A percentile compares a stretch with the other conserved stretches of the same genome.
These are phyloP conservation scores for Pisolithus microcarpus DNA, from an alignment of 768 basidiomycete species.

Conservation along the genomic window DNA sequence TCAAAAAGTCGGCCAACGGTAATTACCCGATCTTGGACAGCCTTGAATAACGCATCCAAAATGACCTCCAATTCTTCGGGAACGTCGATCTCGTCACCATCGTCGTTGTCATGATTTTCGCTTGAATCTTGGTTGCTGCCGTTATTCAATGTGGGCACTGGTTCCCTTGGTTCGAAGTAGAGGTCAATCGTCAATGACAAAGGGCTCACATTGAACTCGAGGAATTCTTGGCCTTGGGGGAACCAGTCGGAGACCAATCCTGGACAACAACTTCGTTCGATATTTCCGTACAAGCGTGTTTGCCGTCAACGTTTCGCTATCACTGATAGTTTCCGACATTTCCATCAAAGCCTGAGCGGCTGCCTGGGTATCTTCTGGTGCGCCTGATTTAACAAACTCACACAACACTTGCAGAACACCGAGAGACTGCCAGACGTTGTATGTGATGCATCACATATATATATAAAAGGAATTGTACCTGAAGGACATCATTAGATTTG, in stretches of 20 bases:
- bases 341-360: constrained; percentile 39
- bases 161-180: constrained; percentile 23
- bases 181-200: not conserved
- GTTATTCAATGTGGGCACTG: constrained; percentile 22
- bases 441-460: not conserved
- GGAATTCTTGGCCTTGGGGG: constrained; percentile 36
- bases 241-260: constrained; percentile 56
- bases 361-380: constrained; percentile 44
- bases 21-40: constrained; percentile 74
- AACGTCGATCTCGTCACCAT: constrained; percentile 50
- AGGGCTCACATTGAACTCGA: constrained; percentile 37
- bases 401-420: constrained; percentile 65
- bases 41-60: constrained; percentile 64
- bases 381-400: constrained; percentile 60
- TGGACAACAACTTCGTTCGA: constrained; percentile 58
- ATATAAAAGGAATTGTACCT: constrained; percentile 30
- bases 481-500: constrained; percentile 38
- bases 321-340: constrained; percentile 38
- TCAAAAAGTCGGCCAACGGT: constrained; percentile 1
- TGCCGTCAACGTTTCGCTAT: constrained; percentile 32
- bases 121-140: constrained; percentile 6
- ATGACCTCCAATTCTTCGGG: constrained; percentile 73
- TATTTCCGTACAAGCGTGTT: constrained; percentile 69
- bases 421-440: constrained; percentile 42
- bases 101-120: constrained; percentile 11